Base-by-base conservation (phyloP, 306 rosid genomes). In the Erythrophleum fordii region DNA sequence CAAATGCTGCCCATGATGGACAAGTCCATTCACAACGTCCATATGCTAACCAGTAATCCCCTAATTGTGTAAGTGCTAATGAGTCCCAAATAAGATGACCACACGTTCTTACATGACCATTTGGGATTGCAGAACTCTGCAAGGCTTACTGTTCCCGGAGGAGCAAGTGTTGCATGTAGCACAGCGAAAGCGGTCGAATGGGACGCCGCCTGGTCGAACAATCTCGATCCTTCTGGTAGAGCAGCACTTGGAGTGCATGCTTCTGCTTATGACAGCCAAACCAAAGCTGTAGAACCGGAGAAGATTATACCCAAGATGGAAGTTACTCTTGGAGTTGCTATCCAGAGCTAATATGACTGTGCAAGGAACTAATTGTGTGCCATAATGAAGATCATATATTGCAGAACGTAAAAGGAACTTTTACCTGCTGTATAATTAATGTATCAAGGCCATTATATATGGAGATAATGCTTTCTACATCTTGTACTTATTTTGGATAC, bases 191-290 rank as follows among this genome's bases (percentile, higher is more conserved):
- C 99, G 5, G 83, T 96, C 17, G 98, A 90, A 56, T 96, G 99
- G 99, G 97, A 96, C 45, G 97, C 92, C 31, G 48, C 93, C 3
- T 96, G 99, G 99, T 87, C 92, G 0, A 90, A 84, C 45, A 93
- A 93, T 79, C 93, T 93, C 29, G 99, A 96, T 48, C 99, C 98
- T 45, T 93, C 98, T 25, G 99, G 98, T 20, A 87, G 99, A 87
- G 99, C 99, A 67, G 96, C 96, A 17, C 89, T 86, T 3, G 98
- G 97, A 73, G 97, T 96, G 51, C 99, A 96, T 76, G 28, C 58
- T 44, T 85, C 93, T 17, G 97, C 93, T 72, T 96, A 96, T 82
- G 94, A 87, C 4, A 53, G 82, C 5, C 81, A 85, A 44, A 62
- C 62, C 52, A 83, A 58, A 49, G 5, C 76, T 80, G 76, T 74